Evolutionary conservation across 1,284 basidiomycete species (phyloP).

Genomic region (Coniferiporia sulphurascens): DNA sequence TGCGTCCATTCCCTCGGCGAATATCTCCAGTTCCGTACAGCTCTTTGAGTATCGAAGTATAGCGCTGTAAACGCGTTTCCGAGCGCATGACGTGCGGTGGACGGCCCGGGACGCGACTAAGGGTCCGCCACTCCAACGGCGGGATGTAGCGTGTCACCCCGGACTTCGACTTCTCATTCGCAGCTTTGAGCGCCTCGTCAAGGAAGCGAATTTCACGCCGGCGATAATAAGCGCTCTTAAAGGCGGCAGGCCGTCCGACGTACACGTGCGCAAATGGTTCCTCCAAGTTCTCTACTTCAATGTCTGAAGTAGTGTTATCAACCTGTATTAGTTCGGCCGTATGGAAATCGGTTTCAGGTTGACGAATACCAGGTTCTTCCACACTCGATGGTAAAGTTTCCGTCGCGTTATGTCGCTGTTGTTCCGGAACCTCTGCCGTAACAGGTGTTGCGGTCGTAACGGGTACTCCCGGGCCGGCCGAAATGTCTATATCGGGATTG

Average conservation of each 20-base stretch:
- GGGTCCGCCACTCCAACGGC: neutral
- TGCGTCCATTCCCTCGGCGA: conserved; percentile 7
- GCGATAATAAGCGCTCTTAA: neutral
- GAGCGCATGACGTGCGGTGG: neutral
- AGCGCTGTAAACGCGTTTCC: conserved; percentile 8
- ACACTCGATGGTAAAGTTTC: neutral
- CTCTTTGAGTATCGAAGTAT: conserved; percentile 5
- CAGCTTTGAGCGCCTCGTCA: neutral
- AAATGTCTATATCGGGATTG: neutral
- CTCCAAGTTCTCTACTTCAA: neutral
- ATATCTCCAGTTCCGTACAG: conserved; percentile 13
- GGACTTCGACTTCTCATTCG: neutral
- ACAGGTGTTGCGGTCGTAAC: neutral
- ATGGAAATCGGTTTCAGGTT: neutral
- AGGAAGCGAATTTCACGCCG: neutral
- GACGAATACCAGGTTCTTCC: neutral
- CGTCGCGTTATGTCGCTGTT: neutral
- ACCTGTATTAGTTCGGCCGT: neutral
- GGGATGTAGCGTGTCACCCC: neutral
- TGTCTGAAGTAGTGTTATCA: neutral
- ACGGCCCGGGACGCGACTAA: neutral
- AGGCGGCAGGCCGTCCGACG: neutral
- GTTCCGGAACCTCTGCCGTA: neutral
- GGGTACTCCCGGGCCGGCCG: neutral
- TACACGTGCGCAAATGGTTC: neutral